Conservation (phyloP, 2,329 filamentous ascomycete species). For the Stagonosporopsis chrysanthemi region DNA sequence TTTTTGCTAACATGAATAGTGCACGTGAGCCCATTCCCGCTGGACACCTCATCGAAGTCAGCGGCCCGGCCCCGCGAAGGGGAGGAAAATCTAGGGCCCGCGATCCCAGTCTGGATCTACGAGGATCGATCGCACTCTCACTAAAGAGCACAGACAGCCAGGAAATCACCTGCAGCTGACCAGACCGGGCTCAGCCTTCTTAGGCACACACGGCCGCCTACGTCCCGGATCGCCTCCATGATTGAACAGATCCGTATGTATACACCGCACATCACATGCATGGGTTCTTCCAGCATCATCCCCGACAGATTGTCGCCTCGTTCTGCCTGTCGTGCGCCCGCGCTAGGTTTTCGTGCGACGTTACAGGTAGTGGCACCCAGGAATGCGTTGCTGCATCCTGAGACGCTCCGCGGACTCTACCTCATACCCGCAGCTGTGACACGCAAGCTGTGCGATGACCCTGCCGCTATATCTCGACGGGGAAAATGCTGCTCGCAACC, state of each 20-base stretch:
- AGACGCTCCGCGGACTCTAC: no score
- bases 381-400: conserved; percentile 3
- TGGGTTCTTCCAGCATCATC: neutral
- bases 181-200: neutral
- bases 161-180: neutral
- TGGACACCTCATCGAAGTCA: neutral
- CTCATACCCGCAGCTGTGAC: no score
- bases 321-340: neutral
- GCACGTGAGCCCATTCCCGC: neutral
- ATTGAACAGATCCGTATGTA: neutral
- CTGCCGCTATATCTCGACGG: neutral
- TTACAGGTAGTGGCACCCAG: neutral
- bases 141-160: neutral
- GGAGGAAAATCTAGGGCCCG: no score
- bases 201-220: neutral
- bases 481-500: conserved; percentile 1
- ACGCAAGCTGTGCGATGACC: neutral
- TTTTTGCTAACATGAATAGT: no score
- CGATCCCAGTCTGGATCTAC: neutral
- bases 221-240: no score
- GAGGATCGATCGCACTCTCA: neutral
- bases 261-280: neutral
- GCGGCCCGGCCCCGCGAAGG: neutral
- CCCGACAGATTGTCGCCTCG: neutral
- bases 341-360: neutral